A percentile compares a stretch with the other conserved stretches of the same genome.
phyloP scores from a whole-genome alignment of 345 rosid genomes.

The Eucalyptus erythrocorys region DNA sequence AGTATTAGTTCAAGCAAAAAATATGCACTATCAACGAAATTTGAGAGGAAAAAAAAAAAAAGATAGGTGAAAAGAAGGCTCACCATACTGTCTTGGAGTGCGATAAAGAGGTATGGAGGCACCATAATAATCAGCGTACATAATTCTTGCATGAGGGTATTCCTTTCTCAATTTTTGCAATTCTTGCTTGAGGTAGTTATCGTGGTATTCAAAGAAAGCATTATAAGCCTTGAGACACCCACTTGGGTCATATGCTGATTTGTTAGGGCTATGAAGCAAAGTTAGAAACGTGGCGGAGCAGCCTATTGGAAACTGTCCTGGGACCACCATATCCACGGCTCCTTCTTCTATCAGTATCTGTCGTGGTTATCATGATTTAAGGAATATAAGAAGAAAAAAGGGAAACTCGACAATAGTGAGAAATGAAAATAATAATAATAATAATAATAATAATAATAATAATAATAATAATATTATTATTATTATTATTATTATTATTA shows the following conservation, averaged over 20 bases:
- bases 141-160: constrained; percentile 34
- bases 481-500: too few species aligned
- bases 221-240: constrained; percentile 41
- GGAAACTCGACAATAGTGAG: background rate
- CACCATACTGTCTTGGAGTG: constrained; percentile 33
- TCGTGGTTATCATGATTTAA: background rate
- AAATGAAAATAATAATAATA: background rate
- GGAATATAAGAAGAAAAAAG: background rate
- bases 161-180: constrained; percentile 18
- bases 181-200: constrained; percentile 22
- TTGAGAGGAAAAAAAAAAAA: background rate
- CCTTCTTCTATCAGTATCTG: constrained; percentile 61
- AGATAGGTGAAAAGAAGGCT: background rate
- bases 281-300: constrained; percentile 44
- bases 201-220: constrained; percentile 31
- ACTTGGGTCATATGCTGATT: constrained; percentile 27
- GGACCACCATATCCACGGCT: constrained; percentile 46
- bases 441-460: too few species aligned
- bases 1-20: background rate
- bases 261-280: constrained; percentile 11
- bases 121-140: constrained; percentile 45
- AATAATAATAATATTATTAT: too few species aligned
- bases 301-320: constrained; percentile 55
- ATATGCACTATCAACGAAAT: background rate
- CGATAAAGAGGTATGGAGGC: constrained; percentile 25